Percentiles rank a stretch among this genome's conserved stretches.
Evolutionary conservation across 805 yeast species (phyloP).

Genomic region (Tetrapisispora pingtungensis): DNA sequence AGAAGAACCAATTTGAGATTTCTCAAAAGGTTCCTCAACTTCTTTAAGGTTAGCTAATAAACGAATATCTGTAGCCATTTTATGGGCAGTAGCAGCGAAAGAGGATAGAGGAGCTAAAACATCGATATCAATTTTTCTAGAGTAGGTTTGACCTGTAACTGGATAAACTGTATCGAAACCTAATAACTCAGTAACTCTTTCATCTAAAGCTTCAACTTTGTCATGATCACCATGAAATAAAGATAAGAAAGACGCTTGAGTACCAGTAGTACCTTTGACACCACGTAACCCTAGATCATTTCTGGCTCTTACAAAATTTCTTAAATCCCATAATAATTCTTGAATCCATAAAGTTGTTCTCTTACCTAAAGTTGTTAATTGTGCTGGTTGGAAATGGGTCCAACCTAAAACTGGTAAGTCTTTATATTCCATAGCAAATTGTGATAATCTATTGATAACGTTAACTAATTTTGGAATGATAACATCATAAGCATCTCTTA

Average conservation of each 20-base stretch:
- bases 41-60: constrained; percentile 93
- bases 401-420: constrained; percentile 96
- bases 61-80: constrained; percentile 95
- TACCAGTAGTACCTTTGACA: constrained; percentile 98
- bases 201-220: constrained; percentile 86
- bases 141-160: constrained; percentile 97
- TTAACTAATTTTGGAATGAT: constrained; percentile 91
- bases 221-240: constrained; percentile 95
- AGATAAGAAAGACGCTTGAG: constrained; percentile 92
- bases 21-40: constrained; percentile 96
- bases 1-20: constrained; percentile 93
- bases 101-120: constrained; percentile 87
- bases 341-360: constrained; percentile 97
- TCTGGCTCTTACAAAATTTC: constrained; percentile 93
- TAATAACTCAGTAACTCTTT: constrained; percentile 81
- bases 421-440: constrained; percentile 85
- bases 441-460: constrained; percentile 79
- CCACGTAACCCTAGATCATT: constrained; percentile 95
- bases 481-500: constrained; percentile 90
- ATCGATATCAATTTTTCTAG: constrained; percentile 95
- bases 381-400: constrained; percentile 99
- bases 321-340: constrained; percentile 93
- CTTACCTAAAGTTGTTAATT: constrained; percentile 96
- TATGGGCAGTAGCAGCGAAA: constrained; percentile 92
- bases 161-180: constrained; percentile 96